phyloP scores from a whole-genome alignment of 2,329 filamentous ascomycete genomes.

The Exophiala xenobiotica region DNA sequence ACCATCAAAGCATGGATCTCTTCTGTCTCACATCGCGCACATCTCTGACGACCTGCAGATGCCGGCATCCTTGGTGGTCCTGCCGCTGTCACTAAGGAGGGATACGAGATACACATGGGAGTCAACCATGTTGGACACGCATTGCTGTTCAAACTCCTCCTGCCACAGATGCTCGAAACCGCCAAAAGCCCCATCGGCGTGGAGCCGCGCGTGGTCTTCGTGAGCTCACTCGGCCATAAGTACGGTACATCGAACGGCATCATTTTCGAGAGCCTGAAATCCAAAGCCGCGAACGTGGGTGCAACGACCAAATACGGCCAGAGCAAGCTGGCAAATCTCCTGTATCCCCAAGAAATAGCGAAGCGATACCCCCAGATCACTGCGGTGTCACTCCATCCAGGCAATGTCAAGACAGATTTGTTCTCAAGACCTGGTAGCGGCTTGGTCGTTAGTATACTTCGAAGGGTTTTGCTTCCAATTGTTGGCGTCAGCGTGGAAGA shows the following conservation, averaged over 20 bases:
- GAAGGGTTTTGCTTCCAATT: conserved; percentile 8
- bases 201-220: conserved; percentile 31
- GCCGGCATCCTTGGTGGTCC: conserved; percentile 47
- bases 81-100: conserved; percentile 43
- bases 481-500: conserved; percentile 34
- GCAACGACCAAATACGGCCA: conserved; percentile 45
- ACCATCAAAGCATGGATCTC: too few species aligned
- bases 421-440: conserved; percentile 58
- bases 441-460: conserved; percentile 22
- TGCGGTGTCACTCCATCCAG: conserved; percentile 49
- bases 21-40: too few species aligned
- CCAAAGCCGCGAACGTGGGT: conserved; percentile 3
- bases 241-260: conserved; percentile 25
- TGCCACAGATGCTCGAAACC: conserved; percentile 35
- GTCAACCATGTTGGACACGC: conserved; percentile 53
- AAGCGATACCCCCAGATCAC: conserved; percentile 47
- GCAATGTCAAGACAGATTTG: conserved; percentile 48
- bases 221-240: conserved; percentile 27
- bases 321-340: conserved; percentile 52
- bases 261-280: conserved; percentile 26
- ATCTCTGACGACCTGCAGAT: conserved; percentile 24
- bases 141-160: conserved; percentile 42
- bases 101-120: conserved; percentile 52
- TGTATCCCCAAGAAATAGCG: conserved; percentile 46
- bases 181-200: conserved; percentile 8